Conservation (phyloP, 495 filamentous ascomycete species). For the Tuber calosporum region DNA sequence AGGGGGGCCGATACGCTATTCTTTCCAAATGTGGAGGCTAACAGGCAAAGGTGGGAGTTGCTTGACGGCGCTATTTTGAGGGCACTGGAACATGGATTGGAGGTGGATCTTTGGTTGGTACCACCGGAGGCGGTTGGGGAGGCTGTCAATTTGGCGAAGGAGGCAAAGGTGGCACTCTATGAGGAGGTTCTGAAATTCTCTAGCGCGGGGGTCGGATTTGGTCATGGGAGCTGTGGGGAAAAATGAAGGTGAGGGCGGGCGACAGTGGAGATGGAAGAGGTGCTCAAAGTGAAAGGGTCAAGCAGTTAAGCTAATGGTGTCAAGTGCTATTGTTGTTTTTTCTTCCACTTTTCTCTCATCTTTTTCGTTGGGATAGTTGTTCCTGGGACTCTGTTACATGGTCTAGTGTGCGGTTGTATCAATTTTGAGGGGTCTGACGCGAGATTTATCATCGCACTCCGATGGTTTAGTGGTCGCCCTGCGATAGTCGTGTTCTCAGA, state of each 20-base stretch:
- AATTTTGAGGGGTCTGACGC: background rate
- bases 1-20: background rate
- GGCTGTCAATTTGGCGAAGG: slow-evolving; percentile 12
- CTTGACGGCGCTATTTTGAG: slow-evolving; percentile 12
- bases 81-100: slow-evolving; percentile 20
- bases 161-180: background rate
- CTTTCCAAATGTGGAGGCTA: slow-evolving; percentile 7
- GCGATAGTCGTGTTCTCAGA: background rate
- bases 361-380: background rate
- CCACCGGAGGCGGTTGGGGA: slow-evolving; percentile 12
- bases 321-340: background rate
- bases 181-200: background rate
- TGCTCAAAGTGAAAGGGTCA: background rate
- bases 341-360: no score
- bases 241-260: background rate
- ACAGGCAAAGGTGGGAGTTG: slow-evolving; percentile 3
- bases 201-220: background rate
- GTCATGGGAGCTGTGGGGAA: no score
- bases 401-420: background rate
- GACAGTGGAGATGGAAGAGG: background rate
- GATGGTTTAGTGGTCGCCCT: background rate
- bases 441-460: background rate
- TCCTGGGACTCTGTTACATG: background rate
- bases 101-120: slow-evolving; percentile 27
- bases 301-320: background rate